Conservation (phyloP, 2,329 filamentous ascomycete genomes). For the Verticillium albo-atrum region DNA sequence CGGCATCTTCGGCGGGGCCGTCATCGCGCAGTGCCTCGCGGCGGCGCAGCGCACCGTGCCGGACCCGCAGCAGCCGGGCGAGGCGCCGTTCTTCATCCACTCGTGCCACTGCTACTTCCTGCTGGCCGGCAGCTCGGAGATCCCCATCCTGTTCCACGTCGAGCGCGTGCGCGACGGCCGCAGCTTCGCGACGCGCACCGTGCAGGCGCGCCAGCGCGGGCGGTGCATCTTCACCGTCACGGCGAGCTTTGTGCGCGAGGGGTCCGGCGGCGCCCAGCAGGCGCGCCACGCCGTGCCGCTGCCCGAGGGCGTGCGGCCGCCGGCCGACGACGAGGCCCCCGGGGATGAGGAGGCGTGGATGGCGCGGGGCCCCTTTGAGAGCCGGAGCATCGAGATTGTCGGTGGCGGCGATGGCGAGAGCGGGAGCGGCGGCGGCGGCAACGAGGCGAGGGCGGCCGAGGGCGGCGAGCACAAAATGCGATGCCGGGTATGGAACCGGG, state of each 20-base stretch:
- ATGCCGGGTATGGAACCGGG: slow-evolving; percentile 70
- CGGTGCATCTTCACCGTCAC: slow-evolving; percentile 94
- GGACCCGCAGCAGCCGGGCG: slow-evolving; percentile 30
- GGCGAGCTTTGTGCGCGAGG: slow-evolving; percentile 75
- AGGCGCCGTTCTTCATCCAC: slow-evolving; percentile 68
- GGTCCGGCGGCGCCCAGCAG: slow-evolving; percentile 43
- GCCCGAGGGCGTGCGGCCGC: slow-evolving; percentile 38
- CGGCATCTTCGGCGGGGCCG: slow-evolving; percentile 88
- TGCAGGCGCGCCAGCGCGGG: slow-evolving; percentile 89
- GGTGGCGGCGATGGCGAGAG: slow-evolving; percentile 27
- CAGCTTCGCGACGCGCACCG: slow-evolving; percentile 86
- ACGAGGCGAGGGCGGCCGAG: background rate
- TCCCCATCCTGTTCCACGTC: slow-evolving; percentile 91
- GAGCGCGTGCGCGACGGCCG: slow-evolving; percentile 88
- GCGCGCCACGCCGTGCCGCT: slow-evolving; percentile 64
- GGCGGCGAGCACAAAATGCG: slow-evolving; percentile 49
- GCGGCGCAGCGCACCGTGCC: slow-evolving; percentile 87
- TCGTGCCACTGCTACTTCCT: slow-evolving; percentile 99
- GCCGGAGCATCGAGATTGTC: slow-evolving; percentile 35
- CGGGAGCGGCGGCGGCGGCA: slow-evolving; percentile 38
- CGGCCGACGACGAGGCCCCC: slow-evolving; percentile 27
- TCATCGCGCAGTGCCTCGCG: slow-evolving; percentile 86
- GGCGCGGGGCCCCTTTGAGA: slow-evolving; percentile 45
- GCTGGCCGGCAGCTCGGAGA: slow-evolving; percentile 76
- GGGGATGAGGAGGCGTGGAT: slow-evolving; percentile 45